A percentile compares a stretch with the other conserved stretches of the same genome.
These are phyloP conservation scores for Posidonia oceanica DNA, from an alignment of 116 monocot genomes.

Conservation along the genomic window DNA sequence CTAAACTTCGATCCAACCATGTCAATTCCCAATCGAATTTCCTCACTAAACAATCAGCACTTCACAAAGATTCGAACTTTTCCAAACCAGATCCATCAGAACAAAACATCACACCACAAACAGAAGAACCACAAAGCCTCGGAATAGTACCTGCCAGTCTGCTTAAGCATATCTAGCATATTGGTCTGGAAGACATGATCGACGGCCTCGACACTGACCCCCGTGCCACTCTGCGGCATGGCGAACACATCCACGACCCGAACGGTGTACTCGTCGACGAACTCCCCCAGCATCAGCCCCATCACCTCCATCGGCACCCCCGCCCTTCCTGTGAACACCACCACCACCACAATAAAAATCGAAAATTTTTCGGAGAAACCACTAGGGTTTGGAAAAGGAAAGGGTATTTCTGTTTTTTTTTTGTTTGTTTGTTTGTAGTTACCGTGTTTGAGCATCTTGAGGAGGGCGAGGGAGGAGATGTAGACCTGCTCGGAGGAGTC, in stretches of 20 bases:
- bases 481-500: constrained; percentile 99
- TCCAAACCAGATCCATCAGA: background rate
- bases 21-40: no score
- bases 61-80: no score
- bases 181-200: constrained; percentile 98
- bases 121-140: background rate
- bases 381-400: background rate
- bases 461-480: constrained; percentile 96
- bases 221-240: constrained; percentile 95
- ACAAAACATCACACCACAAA: background rate
- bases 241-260: constrained; percentile 97
- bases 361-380: no score
- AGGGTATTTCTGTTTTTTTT: no score
- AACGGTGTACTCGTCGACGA: constrained; percentile 96
- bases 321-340: constrained; percentile 39
- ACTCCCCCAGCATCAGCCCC: constrained; percentile 98
- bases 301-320: constrained; percentile 99
- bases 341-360: no score
- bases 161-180: constrained; percentile 99
- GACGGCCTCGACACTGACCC: constrained; percentile 92
- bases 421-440: no score
- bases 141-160: constrained; percentile 64
- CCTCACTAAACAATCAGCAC: no score
- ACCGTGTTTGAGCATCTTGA: constrained; percentile 99
- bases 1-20: no score